Evolutionary conservation across 805 yeast species (phyloP), one percentile per base, ranked within the genome.

Genomic region (Brettanomyces bruxellensis): DNA sequence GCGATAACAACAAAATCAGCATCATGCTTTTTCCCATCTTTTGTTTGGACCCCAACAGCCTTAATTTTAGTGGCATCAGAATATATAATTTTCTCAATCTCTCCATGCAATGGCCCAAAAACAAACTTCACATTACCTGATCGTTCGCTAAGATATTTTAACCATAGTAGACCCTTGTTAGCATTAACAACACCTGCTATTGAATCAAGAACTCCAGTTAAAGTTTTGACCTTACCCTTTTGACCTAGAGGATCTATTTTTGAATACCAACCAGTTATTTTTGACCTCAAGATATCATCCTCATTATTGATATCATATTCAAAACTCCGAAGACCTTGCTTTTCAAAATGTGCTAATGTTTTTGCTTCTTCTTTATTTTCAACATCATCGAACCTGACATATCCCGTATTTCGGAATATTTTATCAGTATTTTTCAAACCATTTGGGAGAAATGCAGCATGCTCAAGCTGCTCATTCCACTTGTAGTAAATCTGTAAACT

Each of bases 121-220:
- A 63, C 50, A 48, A 66, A 67, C 39, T 55, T 56, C 11, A 65
- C 70, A 9, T 53, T 53, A 6, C 70, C 71, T 5, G 53, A 41
- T 1, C 47, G 8, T 40, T 51, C 53, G 22, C 62, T 49, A 5
- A 57, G 44, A 23, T 59, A 54, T 23, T 58, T 51, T 7, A 51
- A 60, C 50, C 57, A 64, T n/a, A 46, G 47, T 43, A 59, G 53
- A 7, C 63, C 63, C 38, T 60, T 58, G 32, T 54, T 51, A n/a
- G 70, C 64, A 40, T 59, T 52, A 1, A 60, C 43, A 40, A 65
- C 47, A 3, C 68, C 66, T 4, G 66, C 55, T 30, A 63, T 55
- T 12, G 63, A 47, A 44, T 63, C 67, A 41, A 58, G 39, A 18
- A 44, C 53, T 22, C 57, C 59, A n/a, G 45, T 51, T 41, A 47